phyloP scores from a whole-genome alignment of 2,329 filamentous ascomycete genomes.

The Cyanodermella asteris region DNA sequence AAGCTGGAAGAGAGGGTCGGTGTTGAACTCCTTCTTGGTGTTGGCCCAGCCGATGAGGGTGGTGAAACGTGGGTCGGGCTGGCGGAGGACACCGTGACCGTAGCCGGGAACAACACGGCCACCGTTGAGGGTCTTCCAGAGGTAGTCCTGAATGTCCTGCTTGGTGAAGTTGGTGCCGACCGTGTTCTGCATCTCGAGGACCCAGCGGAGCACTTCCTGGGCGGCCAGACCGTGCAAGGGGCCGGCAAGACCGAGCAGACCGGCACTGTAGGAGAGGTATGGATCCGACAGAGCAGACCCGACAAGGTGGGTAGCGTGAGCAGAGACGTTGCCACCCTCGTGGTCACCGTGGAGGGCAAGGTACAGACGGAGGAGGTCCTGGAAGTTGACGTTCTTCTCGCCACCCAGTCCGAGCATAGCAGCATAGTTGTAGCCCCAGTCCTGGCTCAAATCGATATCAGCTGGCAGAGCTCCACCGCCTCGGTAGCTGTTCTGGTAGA shows the following conservation, averaged over 20 bases:
- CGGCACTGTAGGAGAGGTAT: conserved; percentile 88
- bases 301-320: conserved; percentile 84
- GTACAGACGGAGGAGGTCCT: conserved; percentile 83
- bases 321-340: conserved; percentile 93
- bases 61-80: conserved; percentile 90
- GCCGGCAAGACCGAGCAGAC: conserved; percentile 86
- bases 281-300: conserved; percentile 86
- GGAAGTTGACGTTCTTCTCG: conserved; percentile 76
- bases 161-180: conserved; percentile 62
- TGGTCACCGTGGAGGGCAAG: conserved; percentile 94
- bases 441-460: conserved; percentile 60
- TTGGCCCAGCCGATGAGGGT: conserved; percentile 91
- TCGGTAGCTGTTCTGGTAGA: conserved; percentile 80
- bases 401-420: conserved; percentile 84
- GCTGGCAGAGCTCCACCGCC: conserved; percentile 51
- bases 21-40: conserved; percentile 61
- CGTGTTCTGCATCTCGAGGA: conserved; percentile 78
- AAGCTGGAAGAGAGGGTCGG: conserved; percentile 78
- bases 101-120: conserved; percentile 96
- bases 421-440: conserved; percentile 98
- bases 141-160: conserved; percentile 70
- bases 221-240: conserved; percentile 79
- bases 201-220: conserved; percentile 93
- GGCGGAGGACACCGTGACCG: conserved; percentile 92
- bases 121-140: conserved; percentile 89